Evolutionary conservation across 164 flowering plant species (phyloP).

Genomic region (Echeveria elegans): DNA sequence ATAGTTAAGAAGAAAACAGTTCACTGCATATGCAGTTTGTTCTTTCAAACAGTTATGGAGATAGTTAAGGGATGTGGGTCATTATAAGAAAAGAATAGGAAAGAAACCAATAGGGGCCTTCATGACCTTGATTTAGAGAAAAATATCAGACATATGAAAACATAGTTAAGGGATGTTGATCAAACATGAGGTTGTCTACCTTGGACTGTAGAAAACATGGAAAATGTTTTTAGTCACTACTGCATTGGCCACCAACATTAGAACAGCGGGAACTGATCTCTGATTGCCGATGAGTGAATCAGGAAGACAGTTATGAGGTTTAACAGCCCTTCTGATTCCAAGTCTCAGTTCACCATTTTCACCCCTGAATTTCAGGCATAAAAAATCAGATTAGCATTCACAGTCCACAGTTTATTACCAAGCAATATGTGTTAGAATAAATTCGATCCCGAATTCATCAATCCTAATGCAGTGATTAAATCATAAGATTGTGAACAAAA

Average conservation of each 20-base stretch:
- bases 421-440: neutral
- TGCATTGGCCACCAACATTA: constrained; percentile 68
- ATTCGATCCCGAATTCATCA: no score
- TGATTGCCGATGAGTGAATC: constrained; percentile 44
- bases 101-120: neutral
- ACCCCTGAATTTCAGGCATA: constrained; percentile 38
- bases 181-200: constrained; percentile 31
- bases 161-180: no score
- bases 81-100: neutral
- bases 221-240: constrained; percentile 58
- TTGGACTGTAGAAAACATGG: constrained; percentile 76
- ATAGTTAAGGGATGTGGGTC: neutral
- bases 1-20: neutral
- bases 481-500: no score
- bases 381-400: neutral
- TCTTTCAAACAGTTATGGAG: constrained; percentile 1
- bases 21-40: neutral
- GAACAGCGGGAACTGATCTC: constrained; percentile 35
- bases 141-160: neutral
- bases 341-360: constrained; percentile 79
- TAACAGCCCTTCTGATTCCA: constrained; percentile 78
- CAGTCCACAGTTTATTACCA: neutral
- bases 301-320: constrained; percentile 62
- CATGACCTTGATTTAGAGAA: neutral
- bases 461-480: no score